A percentile compares a stretch with the other conserved stretches of the same genome.
phyloP scores from a whole-genome alignment of 345 rosid species.

The Leavenworthia alabamica region DNA sequence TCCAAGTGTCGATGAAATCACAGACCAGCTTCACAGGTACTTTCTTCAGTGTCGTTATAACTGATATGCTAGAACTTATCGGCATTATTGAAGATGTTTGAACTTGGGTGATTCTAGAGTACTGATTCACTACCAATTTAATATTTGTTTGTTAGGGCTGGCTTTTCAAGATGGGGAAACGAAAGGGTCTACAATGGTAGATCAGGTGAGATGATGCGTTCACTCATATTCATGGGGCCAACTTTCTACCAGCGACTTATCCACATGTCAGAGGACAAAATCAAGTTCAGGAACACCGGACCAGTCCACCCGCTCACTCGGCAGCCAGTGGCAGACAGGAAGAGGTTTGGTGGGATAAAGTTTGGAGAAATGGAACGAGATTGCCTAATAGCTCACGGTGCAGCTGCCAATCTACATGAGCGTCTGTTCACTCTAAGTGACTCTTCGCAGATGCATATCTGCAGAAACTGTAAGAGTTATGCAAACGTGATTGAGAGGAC shows the following conservation, averaged over 20 bases:
- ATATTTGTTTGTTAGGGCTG: slow-evolving; percentile 57
- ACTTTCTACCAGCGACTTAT: slow-evolving; percentile 79
- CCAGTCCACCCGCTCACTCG: slow-evolving; percentile 89
- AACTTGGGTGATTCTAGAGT: not conserved
- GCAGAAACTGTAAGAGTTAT: slow-evolving; percentile 48
- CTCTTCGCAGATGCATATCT: slow-evolving; percentile 68
- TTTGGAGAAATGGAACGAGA: slow-evolving; percentile 94
- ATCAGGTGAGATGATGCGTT: slow-evolving; percentile 62
- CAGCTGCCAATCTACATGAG: slow-evolving; percentile 72
- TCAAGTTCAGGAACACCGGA: slow-evolving; percentile 87
- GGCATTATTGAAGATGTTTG: not conserved
- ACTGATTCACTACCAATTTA: not conserved
- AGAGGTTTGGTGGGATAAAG: slow-evolving; percentile 78
- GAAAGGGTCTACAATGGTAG: slow-evolving; percentile 78
- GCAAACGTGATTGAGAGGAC: slow-evolving; percentile 68
- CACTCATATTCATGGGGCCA: slow-evolving; percentile 81
- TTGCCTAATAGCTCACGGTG: slow-evolving; percentile 84
- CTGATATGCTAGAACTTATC: not conserved
- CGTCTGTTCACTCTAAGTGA: slow-evolving; percentile 77
- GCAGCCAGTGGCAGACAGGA: slow-evolving; percentile 84
- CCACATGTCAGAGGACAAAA: slow-evolving; percentile 92
- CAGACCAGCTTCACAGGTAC: slow-evolving; percentile 85
- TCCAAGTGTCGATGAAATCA: slow-evolving; percentile 57
- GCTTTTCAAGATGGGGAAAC: slow-evolving; percentile 81
- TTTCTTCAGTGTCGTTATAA: not conserved